Conservation (phyloP, 495 filamentous ascomycete species). For the Evernia prunastri region DNA sequence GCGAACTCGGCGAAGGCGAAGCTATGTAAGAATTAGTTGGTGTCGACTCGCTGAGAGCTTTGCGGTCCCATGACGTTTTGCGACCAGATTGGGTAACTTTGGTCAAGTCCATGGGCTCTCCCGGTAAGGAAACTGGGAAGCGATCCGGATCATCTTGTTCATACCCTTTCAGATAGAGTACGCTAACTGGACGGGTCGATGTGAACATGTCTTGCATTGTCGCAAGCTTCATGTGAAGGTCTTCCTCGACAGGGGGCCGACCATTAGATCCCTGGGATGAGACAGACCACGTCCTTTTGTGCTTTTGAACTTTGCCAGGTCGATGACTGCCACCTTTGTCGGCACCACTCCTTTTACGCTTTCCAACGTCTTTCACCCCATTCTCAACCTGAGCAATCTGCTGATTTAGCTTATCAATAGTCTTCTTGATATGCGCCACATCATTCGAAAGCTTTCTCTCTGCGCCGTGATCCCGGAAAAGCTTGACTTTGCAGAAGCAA, state of each 20-base stretch:
- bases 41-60: conserved; percentile 46
- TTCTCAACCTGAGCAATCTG: conserved; percentile 83
- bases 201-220: conserved; percentile 94
- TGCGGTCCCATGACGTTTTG: conserved; percentile 51
- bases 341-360: conserved; percentile 69
- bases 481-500: conserved; percentile 90
- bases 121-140: conserved; percentile 69
- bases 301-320: conserved; percentile 74
- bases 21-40: conserved; percentile 55
- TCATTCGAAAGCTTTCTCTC: conserved; percentile 95
- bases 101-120: conserved; percentile 55
- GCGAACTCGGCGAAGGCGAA: conserved; percentile 64
- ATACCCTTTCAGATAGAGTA: conserved; percentile 75
- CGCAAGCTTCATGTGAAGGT: conserved; percentile 75
- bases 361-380: conserved; percentile 81
- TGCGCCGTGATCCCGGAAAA: conserved; percentile 94
- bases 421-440: conserved; percentile 85
- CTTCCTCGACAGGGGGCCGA: conserved; percentile 71
- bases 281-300: conserved; percentile 94
- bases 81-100: conserved; percentile 47
- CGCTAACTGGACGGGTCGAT: conserved; percentile 77
- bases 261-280: conserved; percentile 72
- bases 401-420: conserved; percentile 88
- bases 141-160: conserved; percentile 84
- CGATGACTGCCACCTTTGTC: conserved; percentile 44